These are phyloP conservation scores for Scalesia atractyloides DNA, from an alignment of 129 eudicot genomes.

Conservation along the genomic window DNA sequence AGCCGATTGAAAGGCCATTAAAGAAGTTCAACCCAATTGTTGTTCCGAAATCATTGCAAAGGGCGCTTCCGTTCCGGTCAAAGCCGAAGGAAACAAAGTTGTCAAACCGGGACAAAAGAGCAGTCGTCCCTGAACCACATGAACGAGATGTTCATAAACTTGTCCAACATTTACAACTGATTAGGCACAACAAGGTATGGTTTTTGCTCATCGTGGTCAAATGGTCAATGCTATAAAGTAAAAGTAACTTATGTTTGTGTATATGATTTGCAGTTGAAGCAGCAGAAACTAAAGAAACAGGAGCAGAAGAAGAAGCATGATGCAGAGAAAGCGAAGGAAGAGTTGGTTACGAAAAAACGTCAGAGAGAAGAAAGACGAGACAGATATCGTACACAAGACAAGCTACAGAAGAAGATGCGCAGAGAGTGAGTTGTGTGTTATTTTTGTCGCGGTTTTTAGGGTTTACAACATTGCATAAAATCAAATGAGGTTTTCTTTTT, in stretches of 20 bases:
- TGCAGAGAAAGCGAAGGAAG: slow-evolving; percentile 74
- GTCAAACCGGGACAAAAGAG: slow-evolving; percentile 52
- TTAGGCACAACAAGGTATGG: slow-evolving; percentile 72
- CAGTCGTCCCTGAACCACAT: slow-evolving; percentile 89
- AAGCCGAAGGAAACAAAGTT: slow-evolving; percentile 70
- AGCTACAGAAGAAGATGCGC: slow-evolving; percentile 73
- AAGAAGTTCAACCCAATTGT: slow-evolving; percentile 93
- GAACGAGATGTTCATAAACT: slow-evolving; percentile 72
- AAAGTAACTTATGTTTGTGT: not conserved
- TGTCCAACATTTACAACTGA: slow-evolving; percentile 75
- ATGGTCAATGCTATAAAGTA: not conserved
- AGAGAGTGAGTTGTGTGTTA: slow-evolving; percentile 21
- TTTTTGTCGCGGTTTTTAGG: slow-evolving; percentile 13
- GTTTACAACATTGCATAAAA: slow-evolving; percentile 6
- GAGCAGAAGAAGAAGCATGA: slow-evolving; percentile 66
- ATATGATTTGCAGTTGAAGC: slow-evolving; percentile 52
- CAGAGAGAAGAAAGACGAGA: slow-evolving; percentile 55
- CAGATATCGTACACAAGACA: slow-evolving; percentile 72
- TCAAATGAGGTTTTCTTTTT: not conserved
- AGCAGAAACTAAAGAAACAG: slow-evolving; percentile 64
- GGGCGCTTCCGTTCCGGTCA: slow-evolving; percentile 71
- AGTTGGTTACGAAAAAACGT: slow-evolving; percentile 60
- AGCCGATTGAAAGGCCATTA: slow-evolving; percentile 78
- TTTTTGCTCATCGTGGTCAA: not conserved
- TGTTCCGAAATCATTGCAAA: slow-evolving; percentile 79